Base-by-base conservation (phyloP, 2,329 filamentous ascomycete species). In the Aspergillus eucalypticola region DNA sequence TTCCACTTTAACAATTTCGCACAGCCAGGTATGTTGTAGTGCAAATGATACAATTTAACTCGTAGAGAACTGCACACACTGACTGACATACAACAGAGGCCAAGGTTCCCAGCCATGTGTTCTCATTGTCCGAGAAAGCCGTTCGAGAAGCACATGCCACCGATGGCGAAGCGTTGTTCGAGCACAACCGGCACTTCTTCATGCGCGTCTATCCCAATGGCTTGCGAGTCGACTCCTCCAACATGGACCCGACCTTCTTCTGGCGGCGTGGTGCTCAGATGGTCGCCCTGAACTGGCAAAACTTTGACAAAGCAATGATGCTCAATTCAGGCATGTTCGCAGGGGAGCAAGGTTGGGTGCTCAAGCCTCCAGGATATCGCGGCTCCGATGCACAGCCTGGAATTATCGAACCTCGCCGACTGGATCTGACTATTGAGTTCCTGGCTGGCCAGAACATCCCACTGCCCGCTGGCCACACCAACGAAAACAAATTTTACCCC, bases 241-340 rank as follows among this genome's bases (percentile, higher is more conserved):
- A 97, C 71, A 82, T 96, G 11, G 91, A 96, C 67, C 92, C 94
- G 4, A 85, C 87, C 0, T 83, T 89, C 3, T 95, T 93, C 76
- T 97, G 93, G 93, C 85, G 91, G 32, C 88, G 91, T 65, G 93
- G 93, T 13, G 89, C 96, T 3, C 93, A 97, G 75, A 89, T 97
- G 67, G 92, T 96, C 1, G 93, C 93, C 0, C 81, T 98, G 62
- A 97, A 97, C 77, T 98, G 93, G 91, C 93, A 98, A 76, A 89
- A 88, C 62, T 88, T 90, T 75, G 92, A 97, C 70, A 89, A 91
- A 67, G 92, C 91, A 32, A 96, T 96, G 88, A 97, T 97, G 94
- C 84, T 96, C 13, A 97, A 97, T 71, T 88, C 95, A 71, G 93
- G 87, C 67, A 95, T 96, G 91, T 96, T 96, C 75, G 84, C 87